phyloP scores from a whole-genome alignment of 768 basidiomycete species.

The Phlebiopsis gigantea region DNA sequence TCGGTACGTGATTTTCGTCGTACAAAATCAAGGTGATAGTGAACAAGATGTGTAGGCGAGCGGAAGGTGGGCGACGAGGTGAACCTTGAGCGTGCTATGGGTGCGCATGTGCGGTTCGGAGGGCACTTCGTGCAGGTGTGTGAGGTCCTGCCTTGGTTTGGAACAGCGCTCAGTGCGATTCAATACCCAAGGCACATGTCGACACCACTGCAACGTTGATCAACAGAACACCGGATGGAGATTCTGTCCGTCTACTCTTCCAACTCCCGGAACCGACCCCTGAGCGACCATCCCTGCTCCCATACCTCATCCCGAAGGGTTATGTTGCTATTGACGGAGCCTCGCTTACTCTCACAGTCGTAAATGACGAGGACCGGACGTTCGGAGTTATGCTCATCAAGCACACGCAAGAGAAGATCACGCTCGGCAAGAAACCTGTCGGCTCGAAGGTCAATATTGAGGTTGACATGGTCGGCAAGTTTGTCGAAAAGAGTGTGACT shows the following conservation, averaged over 20 bases:
- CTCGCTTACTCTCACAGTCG: slow-evolving; percentile 84
- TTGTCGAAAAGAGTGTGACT: slow-evolving; percentile 77
- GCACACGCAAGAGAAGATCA: slow-evolving; percentile 88
- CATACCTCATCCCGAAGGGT: slow-evolving; percentile 89
- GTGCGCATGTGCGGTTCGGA: slow-evolving; percentile 84
- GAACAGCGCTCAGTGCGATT: neutral
- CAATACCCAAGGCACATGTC: slow-evolving; percentile 72
- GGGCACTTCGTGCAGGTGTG: slow-evolving; percentile 96
- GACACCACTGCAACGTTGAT: slow-evolving; percentile 82
- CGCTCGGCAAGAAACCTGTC: slow-evolving; percentile 64
- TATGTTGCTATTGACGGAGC: slow-evolving; percentile 93
- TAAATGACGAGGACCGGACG: slow-evolving; percentile 52
- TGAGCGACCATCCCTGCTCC: slow-evolving; percentile 58
- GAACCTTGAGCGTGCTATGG: slow-evolving; percentile 95
- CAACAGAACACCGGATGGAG: slow-evolving; percentile 66
- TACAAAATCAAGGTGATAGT: neutral
- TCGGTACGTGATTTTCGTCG: slow-evolving; percentile 48
- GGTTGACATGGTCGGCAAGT: slow-evolving; percentile 93
- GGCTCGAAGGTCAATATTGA: slow-evolving; percentile 92
- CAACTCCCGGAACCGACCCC: slow-evolving; percentile 58
- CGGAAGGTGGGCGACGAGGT: slow-evolving; percentile 72
- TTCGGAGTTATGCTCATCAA: slow-evolving; percentile 95
- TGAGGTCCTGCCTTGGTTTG: neutral
- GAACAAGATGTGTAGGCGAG: slow-evolving; percentile 47
- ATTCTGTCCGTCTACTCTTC: slow-evolving; percentile 83